Evolutionary conservation across 2,329 filamentous ascomycete species (phyloP), one percentile per base, ranked within the genome.

Genomic region (Alternaria brassicae): DNA sequence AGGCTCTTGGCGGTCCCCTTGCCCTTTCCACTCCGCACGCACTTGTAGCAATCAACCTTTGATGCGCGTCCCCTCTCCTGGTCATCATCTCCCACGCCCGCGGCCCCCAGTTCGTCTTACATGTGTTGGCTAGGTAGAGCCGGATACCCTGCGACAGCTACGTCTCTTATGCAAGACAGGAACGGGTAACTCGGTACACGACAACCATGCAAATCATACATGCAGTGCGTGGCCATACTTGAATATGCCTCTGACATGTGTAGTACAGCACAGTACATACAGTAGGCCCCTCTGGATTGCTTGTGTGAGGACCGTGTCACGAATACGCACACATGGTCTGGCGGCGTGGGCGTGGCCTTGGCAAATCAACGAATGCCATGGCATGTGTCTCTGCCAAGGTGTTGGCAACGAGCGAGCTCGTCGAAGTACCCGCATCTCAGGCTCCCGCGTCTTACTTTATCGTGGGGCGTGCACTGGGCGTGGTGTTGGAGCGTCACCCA

Each of bases 1-100:
- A 58, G 44, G 49, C 49, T n/a, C 55, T 58, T 58, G 55, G 55
- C 55, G 27, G 27, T 28, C 50, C 34, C 34, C 44, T 53, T 50
- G 36, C 48, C 27, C 49, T 53, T 53, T 47, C 49, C 49, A 39
- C 55, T 53, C 55, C 41, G 41, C 55, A 27, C 40, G 36, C 34
- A 36, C 30, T 34, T 41, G 53, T 40, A 40, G 37, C 37, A 40
- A 40, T 23, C 37, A 40, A 40, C 19, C 37, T 40, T 40, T 40
- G 19, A 13, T 58, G 48, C 41, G 39, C 37, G 50, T 52, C 49
- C 37, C 8, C 25, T 41, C 34, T 47, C 36, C 34, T 47, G 34
- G 45, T 37, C 41, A 28, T 27, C 47, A 28, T 25, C 48, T 50
- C 44, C 28, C 44, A 34, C 44, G 44, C 15, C 44, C 30, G 19